Conservation (phyloP, 768 basidiomycete species). For the Russula earlei region DNA sequence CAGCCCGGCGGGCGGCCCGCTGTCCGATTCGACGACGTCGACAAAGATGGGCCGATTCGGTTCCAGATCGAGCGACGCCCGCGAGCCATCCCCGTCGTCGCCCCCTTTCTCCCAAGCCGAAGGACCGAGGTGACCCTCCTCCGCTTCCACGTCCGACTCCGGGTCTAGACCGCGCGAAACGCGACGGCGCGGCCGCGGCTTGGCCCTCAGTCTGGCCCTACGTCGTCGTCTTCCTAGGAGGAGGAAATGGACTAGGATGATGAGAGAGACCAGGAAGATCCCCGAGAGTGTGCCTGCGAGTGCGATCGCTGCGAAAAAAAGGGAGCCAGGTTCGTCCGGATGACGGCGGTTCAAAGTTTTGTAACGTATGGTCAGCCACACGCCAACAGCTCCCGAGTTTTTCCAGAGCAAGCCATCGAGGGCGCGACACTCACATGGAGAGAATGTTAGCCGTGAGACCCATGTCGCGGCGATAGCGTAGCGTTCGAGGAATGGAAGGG, state of each 20-base stretch:
- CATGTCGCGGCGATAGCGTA: conserved; percentile 3
- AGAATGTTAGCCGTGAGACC: background rate
- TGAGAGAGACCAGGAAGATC: background rate
- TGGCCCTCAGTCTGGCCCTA: background rate
- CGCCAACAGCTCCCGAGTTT: background rate
- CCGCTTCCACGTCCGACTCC: background rate
- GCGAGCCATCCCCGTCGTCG: background rate
- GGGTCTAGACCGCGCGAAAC: background rate
- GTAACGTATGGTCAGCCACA: background rate
- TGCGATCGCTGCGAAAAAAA: background rate
- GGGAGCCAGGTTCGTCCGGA: background rate
- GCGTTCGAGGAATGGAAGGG: background rate
- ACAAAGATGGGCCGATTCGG: conserved; percentile 17
- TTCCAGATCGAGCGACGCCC: conserved; percentile 6
- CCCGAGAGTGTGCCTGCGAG: conserved; percentile 2
- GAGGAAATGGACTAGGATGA: background rate
- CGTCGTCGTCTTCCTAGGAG: conserved; percentile 7
- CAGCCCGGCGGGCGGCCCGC: conserved; percentile 4
- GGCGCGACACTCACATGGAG: conserved; percentile 7
- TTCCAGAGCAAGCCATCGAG: background rate
- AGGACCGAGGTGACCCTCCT: background rate
- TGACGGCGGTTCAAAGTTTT: background rate
- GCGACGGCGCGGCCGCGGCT: background rate
- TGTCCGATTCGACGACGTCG: conserved; percentile 6
- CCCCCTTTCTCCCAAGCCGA: background rate